phyloP scores from a whole-genome alignment of 1,284 basidiomycete species.

The Meripilus lineatus region DNA sequence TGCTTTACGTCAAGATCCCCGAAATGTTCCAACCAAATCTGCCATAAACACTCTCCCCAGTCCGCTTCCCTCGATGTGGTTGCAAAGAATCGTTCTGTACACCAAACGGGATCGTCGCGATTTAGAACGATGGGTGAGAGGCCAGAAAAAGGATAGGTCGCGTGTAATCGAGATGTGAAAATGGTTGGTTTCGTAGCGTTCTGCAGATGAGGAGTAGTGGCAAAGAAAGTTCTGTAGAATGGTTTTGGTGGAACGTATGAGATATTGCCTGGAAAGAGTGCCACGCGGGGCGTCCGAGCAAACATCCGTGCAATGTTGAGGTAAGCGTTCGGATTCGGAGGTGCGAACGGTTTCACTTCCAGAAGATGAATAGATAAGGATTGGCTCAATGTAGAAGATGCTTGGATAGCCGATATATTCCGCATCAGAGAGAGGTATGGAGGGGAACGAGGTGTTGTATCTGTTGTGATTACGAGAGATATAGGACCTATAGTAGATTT shows the following conservation, averaged over 20 bases:
- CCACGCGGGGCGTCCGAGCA: slow-evolving; percentile 41
- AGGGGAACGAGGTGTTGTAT: slow-evolving; percentile 26
- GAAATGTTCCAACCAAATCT: slow-evolving; percentile 51
- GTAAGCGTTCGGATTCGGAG: slow-evolving; percentile 46
- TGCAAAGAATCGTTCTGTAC: slow-evolving; percentile 53
- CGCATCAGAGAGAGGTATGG: slow-evolving; percentile 13
- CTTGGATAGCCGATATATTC: slow-evolving; percentile 22
- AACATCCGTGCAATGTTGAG: slow-evolving; percentile 62
- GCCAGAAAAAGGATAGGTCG: slow-evolving; percentile 31
- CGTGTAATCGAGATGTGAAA: slow-evolving; percentile 24
- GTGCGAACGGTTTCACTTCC: slow-evolving; percentile 32
- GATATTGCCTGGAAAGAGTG: slow-evolving; percentile 47
- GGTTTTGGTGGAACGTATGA: slow-evolving; percentile 26
- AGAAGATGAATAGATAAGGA: slow-evolving; percentile 46
- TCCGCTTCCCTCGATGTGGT: slow-evolving; percentile 41
- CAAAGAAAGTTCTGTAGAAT: slow-evolving; percentile 18
- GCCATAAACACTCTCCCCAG: slow-evolving; percentile 70
- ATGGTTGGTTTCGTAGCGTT: slow-evolving; percentile 17
- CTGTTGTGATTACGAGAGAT: slow-evolving; percentile 48
- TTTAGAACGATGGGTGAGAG: slow-evolving; percentile 45
- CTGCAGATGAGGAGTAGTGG: slow-evolving; percentile 8
- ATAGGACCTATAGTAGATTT: slow-evolving; percentile 38
- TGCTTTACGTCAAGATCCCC: slow-evolving; percentile 31
- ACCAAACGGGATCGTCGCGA: slow-evolving; percentile 53
- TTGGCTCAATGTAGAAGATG: slow-evolving; percentile 22